phyloP scores from a whole-genome alignment of 805 yeast species.

The Candida manassasensis region DNA sequence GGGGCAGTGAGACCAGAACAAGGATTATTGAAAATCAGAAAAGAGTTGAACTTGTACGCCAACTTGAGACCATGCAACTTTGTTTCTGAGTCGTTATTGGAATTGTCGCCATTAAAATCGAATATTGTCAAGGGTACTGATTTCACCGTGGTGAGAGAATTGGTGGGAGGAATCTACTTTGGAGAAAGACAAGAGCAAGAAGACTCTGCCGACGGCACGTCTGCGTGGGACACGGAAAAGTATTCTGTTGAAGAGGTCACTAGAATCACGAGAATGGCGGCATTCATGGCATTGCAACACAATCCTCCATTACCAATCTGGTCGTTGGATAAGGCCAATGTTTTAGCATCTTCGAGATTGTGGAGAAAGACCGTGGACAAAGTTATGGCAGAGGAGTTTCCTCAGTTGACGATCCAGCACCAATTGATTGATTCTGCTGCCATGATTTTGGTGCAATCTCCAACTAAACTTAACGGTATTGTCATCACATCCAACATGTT shows the following conservation, averaged over 20 bases:
- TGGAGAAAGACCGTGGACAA: constrained; percentile 94
- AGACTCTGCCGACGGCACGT: constrained; percentile 55
- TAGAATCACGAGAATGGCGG: constrained; percentile 97
- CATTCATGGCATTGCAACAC: constrained; percentile 88
- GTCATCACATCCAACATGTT: constrained; percentile 94
- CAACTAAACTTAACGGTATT: constrained; percentile 88
- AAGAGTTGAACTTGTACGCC: constrained; percentile 90
- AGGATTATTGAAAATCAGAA: constrained; percentile 89
- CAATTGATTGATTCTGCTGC: constrained; percentile 99
- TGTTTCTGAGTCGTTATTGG: constrained; percentile 76
- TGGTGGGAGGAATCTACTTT: constrained; percentile 97
- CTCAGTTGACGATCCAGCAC: constrained; percentile 79
- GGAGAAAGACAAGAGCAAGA: constrained; percentile 94
- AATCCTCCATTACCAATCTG: constrained; percentile 92
- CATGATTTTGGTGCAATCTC: constrained; percentile 90
- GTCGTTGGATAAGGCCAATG: constrained; percentile 97
- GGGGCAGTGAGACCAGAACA: constrained; percentile 96
- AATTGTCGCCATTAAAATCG: constrained; percentile 81
- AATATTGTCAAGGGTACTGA: constrained; percentile 88
- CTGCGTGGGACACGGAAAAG: constrained; percentile 91
- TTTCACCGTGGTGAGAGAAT: constrained; percentile 89
- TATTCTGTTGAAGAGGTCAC: constrained; percentile 90
- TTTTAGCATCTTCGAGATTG: constrained; percentile 89
- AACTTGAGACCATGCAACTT: constrained; percentile 96
- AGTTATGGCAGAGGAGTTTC: constrained; percentile 84